Base-by-base conservation (phyloP, 306 rosid species). In the Gynostemma pentaphyllum region DNA sequence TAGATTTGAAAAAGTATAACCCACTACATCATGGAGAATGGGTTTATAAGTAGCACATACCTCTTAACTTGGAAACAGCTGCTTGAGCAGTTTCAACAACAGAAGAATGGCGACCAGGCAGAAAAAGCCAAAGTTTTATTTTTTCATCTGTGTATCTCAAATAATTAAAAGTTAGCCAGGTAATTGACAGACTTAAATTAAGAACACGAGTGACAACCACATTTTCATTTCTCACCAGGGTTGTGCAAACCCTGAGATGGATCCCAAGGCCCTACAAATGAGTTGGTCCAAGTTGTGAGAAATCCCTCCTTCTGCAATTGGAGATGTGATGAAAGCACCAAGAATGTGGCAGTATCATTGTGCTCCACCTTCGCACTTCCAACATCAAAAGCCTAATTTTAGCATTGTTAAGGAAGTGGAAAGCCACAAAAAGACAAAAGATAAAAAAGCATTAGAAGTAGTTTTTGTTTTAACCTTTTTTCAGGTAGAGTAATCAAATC, bases 191-290 rank as follows among this genome's bases (percentile, higher is more conserved):
- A n/a, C 21, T 51, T 5, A 26, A 11, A 49, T 24, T 11, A 28
- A 72, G n/a, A 29, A 4, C 27, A 27, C 28, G 64, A 19, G 16
- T 41, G 66, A 62, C 54, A 78, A 75, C 32, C 49, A 73, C 19
- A 24, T 64, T 66, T 48, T 18, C 69, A 55, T 68, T 64, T 72
- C 76, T 74, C 74, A 92, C 98, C 98, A 30, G 98, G 98, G 82
- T 92, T 92, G 67, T 92, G 95, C 77, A 92, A 68, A 68, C 98
- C 98, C 88, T 92, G 98, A 52, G 98, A 92, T 69, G 98, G 98
- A 79, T 92, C 98, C 98, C 98, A 92, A 41, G 98, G 98, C 55
- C 98, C 98, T 47, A 92, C 94, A 79, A 92, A 92, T 36, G 98
- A 92, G 78, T 86, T 92, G 66, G 98, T 92, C 96, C 98, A 88